These are phyloP conservation scores for Diplodia intermedia DNA, from an alignment of 2,329 filamentous ascomycete species.

Conservation along the genomic window DNA sequence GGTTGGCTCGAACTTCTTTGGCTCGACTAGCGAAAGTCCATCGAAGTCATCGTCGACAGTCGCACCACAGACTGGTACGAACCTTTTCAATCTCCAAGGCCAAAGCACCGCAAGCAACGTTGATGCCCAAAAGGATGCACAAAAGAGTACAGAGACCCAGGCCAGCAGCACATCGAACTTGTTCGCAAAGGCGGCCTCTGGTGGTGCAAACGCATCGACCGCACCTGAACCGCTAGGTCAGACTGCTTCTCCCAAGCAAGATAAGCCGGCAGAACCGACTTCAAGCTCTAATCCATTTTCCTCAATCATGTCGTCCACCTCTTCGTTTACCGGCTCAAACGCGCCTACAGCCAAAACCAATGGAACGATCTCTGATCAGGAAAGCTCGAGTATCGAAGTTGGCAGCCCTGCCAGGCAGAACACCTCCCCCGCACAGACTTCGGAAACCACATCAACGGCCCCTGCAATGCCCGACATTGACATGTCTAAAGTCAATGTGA, in stretches of 20 bases:
- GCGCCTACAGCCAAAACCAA: background rate
- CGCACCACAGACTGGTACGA: background rate
- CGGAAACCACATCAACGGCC: background rate
- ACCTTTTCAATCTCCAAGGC: background rate
- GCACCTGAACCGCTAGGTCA: background rate
- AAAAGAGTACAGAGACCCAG: background rate
- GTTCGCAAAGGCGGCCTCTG: slow-evolving; percentile 14
- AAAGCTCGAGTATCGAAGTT: background rate
- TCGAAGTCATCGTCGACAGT: too few species aligned
- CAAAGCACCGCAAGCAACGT: background rate
- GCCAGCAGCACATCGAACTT: slow-evolving; percentile 5
- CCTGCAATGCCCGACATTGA: background rate
- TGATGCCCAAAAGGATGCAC: background rate
- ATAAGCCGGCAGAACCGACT: background rate
- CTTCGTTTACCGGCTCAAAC: background rate
- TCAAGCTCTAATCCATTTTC: slow-evolving; percentile 2
- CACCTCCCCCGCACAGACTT: background rate
- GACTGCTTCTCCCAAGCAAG: background rate
- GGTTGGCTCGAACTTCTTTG: slow-evolving; percentile 24
- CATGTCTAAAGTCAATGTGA: background rate
- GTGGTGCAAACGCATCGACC: background rate
- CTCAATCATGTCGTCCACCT: slow-evolving; percentile 3
- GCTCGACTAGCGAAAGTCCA: background rate
- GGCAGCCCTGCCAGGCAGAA: background rate
- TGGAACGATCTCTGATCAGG: background rate